Base-by-base conservation (phyloP, 495 filamentous ascomycete genomes). In the Neurospora terricola region DNA sequence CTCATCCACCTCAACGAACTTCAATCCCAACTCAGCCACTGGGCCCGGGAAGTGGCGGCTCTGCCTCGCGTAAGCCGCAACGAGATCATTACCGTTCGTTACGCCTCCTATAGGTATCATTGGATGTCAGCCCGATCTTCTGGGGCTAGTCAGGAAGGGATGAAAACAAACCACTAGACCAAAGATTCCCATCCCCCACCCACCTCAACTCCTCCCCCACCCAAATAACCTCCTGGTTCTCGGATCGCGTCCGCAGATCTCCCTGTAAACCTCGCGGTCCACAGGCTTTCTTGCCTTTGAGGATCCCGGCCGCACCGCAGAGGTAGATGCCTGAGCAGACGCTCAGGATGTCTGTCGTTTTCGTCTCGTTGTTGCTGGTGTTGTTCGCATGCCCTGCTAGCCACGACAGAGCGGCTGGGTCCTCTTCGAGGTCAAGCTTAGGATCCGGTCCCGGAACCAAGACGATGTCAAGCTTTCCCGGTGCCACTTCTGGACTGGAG, bases 51-150 rank as follows among this genome's bases (percentile, higher is more conserved):
- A 89, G 40, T 74, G 77, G n/a, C 73, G 69, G 27, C 78, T 76
- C 5, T 82, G 79, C 16, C 85, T 82, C 18, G 86, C 78, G 75
- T 89, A 91, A 34, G 83, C 84, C 10, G 86, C 82, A 9, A 89
- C 85, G 62, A 90, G 81, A 74, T 91, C 89, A 75, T 89, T 87
- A 9, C 88, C 88, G 74, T 90, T 90, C 34, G 89, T 90, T 34
- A 91, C 83, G 54, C 54, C 54, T 66, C 23, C 54, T 66, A 66
- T 36, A n/a, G 27, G 16, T 6, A 30, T 21, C 71, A 27, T 72
- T 10, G 11, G 16, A 23, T 7, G 11, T 72, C 11, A 36, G 69
- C 30, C 18, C 27, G n/a, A 18, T 72, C 7, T 34, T 30, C 23
- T 66, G 23, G 27, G 54, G 54, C 14, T 30, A 62, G 18, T 9